Percentiles rank a stretch among this genome's conserved stretches.
Conservation (phyloP, 495 filamentous ascomycete species). For the Saxophila tyrrhenica region DNA sequence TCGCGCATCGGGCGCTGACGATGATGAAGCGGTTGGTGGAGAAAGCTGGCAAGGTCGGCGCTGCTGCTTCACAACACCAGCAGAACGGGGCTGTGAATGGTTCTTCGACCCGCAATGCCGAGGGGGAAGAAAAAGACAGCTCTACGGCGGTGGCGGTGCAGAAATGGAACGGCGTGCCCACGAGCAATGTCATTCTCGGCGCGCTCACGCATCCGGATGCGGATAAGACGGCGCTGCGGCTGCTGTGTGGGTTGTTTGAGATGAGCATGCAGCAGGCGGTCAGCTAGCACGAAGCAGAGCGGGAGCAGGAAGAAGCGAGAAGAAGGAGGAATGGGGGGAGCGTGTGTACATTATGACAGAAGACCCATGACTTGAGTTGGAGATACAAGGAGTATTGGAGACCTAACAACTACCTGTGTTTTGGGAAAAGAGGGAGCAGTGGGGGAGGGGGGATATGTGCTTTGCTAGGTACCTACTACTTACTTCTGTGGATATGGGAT, state of each 20-base stretch:
- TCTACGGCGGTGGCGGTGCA: no score
- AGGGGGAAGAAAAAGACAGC: neutral
- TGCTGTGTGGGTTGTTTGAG: slow-evolving; percentile 23
- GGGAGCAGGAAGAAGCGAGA: neutral
- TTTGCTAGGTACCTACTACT: no score
- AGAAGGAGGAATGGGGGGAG: no score
- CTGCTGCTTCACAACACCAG: no score
- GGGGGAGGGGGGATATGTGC: neutral
- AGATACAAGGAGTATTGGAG: neutral
- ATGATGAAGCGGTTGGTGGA: slow-evolving; percentile 47
- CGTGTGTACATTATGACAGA: neutral
- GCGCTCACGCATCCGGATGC: slow-evolving; percentile 22
- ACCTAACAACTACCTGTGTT: no score
- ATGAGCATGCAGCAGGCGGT: slow-evolving; percentile 15
- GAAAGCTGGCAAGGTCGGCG: slow-evolving; percentile 27
- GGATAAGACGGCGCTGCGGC: slow-evolving; percentile 23
- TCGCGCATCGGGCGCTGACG: slow-evolving; percentile 38
- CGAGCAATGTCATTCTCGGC: slow-evolving; percentile 25
- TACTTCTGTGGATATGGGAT: neutral
- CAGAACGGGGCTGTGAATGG: neutral
- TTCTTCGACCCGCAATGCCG: no score
- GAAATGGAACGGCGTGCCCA: slow-evolving; percentile 26
- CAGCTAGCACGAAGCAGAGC: no score
- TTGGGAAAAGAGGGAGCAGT: no score
- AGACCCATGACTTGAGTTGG: no score